Evolutionary conservation across 257 asterid species (phyloP), one percentile per base, ranked within the genome.

Genomic region (Cynanchum wilfordii): DNA sequence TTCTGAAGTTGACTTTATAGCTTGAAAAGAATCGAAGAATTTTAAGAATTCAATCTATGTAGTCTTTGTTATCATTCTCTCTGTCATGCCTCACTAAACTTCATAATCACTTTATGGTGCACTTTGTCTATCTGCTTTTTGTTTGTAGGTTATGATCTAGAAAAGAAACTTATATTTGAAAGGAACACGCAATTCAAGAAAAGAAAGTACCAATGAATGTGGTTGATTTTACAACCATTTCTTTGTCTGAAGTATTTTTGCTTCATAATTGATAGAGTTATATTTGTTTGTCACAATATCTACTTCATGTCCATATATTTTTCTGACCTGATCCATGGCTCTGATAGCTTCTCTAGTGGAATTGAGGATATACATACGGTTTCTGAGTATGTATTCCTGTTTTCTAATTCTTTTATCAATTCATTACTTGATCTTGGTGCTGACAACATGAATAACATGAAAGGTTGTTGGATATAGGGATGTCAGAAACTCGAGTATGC

Each of bases 401-500:
- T 40, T 20, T 64, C 66, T 45, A 65, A 64, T 56, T 66, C 66
- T 13, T 77, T 77, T 47, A 22, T 63, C 47, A 77, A 45, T 54
- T 71, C 76, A 16, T 71, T 71, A 33, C 27, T 67, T 52, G 76
- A 77, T 51, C 70, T 76, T 16, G 76, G 76, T 13, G 20, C 29
- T 44, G 50, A 11, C 15, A 63, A 40, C 12, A 33, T 76, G 30
- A 70, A 54, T n/a, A 13, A 22, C 52, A 51, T 62, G 76, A 70
- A 42, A 49, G 76, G 73, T 68, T 71, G 80, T 70, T 77, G 76
- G 76, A 22, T 64, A 2, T 63, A 67, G 38, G 51, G 76, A 51
- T 77, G 62, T 29, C 67, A 27, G 38, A 54, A 33, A 45, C 57
- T 71, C 55, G 15, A 77, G 66, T 54, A 27, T 54, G 49, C 54